Base-by-base conservation (phyloP, 108 stramenopile species). In the Chaetoceros muelleri region DNA sequence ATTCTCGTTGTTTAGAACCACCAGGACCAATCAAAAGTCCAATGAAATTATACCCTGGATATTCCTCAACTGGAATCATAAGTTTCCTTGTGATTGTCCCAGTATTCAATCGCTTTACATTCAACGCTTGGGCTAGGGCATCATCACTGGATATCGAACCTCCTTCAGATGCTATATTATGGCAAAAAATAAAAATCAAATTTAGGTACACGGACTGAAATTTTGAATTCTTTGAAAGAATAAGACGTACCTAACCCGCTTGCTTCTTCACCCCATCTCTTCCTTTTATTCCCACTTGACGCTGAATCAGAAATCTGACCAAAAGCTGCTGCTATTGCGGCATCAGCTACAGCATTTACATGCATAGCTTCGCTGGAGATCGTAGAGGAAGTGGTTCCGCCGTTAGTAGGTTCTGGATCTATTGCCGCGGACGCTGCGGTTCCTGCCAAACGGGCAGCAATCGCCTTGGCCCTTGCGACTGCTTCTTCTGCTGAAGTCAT, bases 391-490 rank as follows among this genome's bases (percentile, higher is more conserved):
- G n/a, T 53, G 23, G 24, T 2, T 28, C 61, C n/a, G 48, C 44
- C 24, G 56, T 30, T 29, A 30, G 53, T 1, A n/a, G 60, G 53
- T 30, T 25, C 21, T 22, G 52, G 47, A 48, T 60, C 25, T 1
- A 26, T 19, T 50, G 48, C 66, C 40, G 70, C 53, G 3, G 30
- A 52, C 31, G 56, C 71, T 30, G 59, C 61, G n/a, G 46, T 55
- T 3, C 80, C 77, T 2, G 70, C 67, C 45, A 90, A 69, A 3
- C 81, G 74, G 28, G 85, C 83, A 8, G 90, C 90, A 60, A 92
- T 85, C 26, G 78, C 84, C 66, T 80, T 87, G 61, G 90, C 90
- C 44, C 76, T 66, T 34, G 79, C 70, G 7, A 85, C 64, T 28
- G 90, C 90, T 46, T 92, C 86, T 46, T 82, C 76, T 3, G 80